Evolutionary conservation across 2,329 filamentous ascomycete species (phyloP).

Genomic region (Thielaviopsis ethacetica): DNA sequence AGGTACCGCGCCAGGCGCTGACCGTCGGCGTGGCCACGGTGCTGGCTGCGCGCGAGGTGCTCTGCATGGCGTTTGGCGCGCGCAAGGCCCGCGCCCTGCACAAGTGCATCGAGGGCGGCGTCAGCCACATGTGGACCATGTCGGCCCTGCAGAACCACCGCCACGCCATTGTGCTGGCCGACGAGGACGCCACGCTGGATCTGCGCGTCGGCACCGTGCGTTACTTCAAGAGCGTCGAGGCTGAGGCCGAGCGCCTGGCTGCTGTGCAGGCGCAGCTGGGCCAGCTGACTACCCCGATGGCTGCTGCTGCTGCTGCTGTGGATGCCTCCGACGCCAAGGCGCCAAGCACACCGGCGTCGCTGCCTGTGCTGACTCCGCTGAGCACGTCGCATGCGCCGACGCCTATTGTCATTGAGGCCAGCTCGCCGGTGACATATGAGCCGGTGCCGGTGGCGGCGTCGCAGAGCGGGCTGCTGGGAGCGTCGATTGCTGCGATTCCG

Average conservation of each 20-base stretch:
- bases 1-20: slow-evolving; percentile 67
- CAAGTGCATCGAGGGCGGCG: slow-evolving; percentile 62
- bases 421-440: slow-evolving; percentile 19
- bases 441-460: background rate
- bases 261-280: slow-evolving; percentile 34
- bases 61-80: slow-evolving; percentile 66
- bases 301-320: background rate
- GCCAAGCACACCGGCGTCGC: background rate
- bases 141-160: slow-evolving; percentile 67
- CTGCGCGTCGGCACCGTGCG: slow-evolving; percentile 57
- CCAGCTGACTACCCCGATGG: background rate
- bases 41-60: slow-evolving; percentile 63
- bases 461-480: background rate
- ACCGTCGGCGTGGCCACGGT: slow-evolving; percentile 77
- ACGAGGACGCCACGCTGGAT: slow-evolving; percentile 63
- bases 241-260: slow-evolving; percentile 34
- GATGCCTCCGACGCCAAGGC: background rate
- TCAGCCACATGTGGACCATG: slow-evolving; percentile 86
- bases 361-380: slow-evolving; percentile 1
- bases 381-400: slow-evolving; percentile 16
- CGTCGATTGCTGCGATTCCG: slow-evolving; percentile 15
- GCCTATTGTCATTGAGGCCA: slow-evolving; percentile 27
- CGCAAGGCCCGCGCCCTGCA: slow-evolving; percentile 69
- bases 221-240: slow-evolving; percentile 59
- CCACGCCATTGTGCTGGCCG: slow-evolving; percentile 67